Base-by-base conservation (phyloP, 1,139 yeast species). In the Blastobotrys persicus region DNA sequence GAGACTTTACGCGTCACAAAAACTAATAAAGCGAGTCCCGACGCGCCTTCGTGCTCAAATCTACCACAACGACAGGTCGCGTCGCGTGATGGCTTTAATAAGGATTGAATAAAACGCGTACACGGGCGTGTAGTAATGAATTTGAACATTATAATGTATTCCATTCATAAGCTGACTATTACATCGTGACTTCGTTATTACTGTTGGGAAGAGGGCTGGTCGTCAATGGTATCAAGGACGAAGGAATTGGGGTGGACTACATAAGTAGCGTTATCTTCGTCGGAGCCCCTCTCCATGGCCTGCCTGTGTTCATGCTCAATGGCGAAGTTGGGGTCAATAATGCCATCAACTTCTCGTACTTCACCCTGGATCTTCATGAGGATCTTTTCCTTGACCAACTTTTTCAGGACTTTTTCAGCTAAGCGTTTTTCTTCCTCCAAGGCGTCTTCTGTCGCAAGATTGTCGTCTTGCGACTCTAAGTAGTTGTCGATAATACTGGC, bases 241-340 rank as follows among this genome's bases (percentile, higher is more conserved):
- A 18, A 17, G 28, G 91, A 86, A 66, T 92, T 91, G 48, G 98
- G 98, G 72, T 92, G 98, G 52, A 89, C 74, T 35, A 88, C 88
- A 63, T 85, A 88, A 33, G 84, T 72, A 49, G 73, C 67, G 42
- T 72, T 69, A 42, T 13, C 9, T 16, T 64, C 59, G 35, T 64
- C 63, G 9, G 5, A 23, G 9, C 9, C 28, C 28, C 9, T 23
- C 9, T 23, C 9, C 28, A n/a, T n/a, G 2, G 60, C 61, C 1
- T 65, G 66, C 57, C 57, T 26, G 61, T 70, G 28, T 9, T 23
- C 9, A 6, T 23, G 28, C 28, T 23, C 9, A 6, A 6, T 23
- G 13, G 18, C 41, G 5, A 37, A 18, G 9, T 7, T 11, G 6
- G 41, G 19, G 28, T 37, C 41, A 7, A 37, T 34, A 17, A 23